Percentiles rank a stretch among this genome's conserved stretches.
These are phyloP conservation scores for Solanum etuberosum DNA, from an alignment of 257 asterid species.

Conservation along the genomic window DNA sequence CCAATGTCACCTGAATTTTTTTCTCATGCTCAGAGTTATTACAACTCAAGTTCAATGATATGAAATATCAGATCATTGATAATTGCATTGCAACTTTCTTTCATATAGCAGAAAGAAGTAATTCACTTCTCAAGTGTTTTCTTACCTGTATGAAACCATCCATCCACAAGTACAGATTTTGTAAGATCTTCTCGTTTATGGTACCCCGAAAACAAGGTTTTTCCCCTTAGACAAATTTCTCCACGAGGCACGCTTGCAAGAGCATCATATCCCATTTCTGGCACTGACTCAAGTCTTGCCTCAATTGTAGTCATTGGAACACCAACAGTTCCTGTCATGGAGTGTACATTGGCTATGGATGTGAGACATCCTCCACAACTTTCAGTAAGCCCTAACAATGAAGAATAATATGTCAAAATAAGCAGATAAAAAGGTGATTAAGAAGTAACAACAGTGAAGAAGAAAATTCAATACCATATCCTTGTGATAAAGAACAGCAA, in stretches of 20 bases:
- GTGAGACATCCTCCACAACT: conserved; percentile 79
- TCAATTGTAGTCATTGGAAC: conserved; percentile 83
- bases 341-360: conserved; percentile 55
- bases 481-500: conserved; percentile 74
- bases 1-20: conserved; percentile 70
- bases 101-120: background rate
- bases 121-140: background rate
- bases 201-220: conserved; percentile 74
- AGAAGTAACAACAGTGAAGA: background rate
- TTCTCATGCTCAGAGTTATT: background rate
- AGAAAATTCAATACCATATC: conserved; percentile 48
- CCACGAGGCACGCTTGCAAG: conserved; percentile 64
- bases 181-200: conserved; percentile 83
- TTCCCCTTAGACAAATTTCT: conserved; percentile 80
- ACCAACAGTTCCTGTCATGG: conserved; percentile 87
- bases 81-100: background rate
- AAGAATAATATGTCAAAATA: background rate
- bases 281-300: conserved; percentile 83
- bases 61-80: background rate
- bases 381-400: conserved; percentile 64
- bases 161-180: conserved; percentile 50
- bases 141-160: conserved; percentile 96
- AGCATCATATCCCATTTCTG: conserved; percentile 94
- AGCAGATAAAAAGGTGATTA: background rate
- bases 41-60: background rate